A percentile compares a stretch with the other conserved stretches of the same genome.
Conservation (phyloP, 805 yeast genomes). For the Ogataea polymorpha region DNA sequence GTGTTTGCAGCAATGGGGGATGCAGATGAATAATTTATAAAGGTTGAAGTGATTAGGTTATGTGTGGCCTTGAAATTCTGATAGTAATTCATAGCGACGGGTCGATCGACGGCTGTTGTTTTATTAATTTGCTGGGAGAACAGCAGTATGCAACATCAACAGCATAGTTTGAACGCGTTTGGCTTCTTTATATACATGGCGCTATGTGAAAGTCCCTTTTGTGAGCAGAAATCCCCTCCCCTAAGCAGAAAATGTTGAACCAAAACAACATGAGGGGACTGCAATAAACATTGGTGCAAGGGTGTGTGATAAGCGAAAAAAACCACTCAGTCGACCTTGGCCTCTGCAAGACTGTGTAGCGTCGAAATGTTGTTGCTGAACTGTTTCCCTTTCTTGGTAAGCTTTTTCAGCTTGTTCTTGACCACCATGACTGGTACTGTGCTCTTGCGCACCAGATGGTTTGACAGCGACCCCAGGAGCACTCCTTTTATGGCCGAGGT, state of each 20-base stretch:
- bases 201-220: background rate
- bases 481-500: conserved; percentile 71
- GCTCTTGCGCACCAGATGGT: conserved; percentile 67
- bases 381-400: conserved; percentile 51
- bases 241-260: conserved; percentile 14
- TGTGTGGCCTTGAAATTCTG: conserved; percentile 22
- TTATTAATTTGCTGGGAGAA: background rate
- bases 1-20: conserved; percentile 9
- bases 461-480: conserved; percentile 67
- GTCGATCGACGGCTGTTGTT: conserved; percentile 10
- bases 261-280: conserved; percentile 21
- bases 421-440: conserved; percentile 82
- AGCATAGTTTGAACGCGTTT: background rate
- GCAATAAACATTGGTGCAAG: conserved; percentile 3
- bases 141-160: background rate
- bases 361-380: conserved; percentile 56
- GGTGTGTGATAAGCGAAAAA: background rate
- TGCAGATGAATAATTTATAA: conserved; percentile 20
- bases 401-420: conserved; percentile 65
- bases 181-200: conserved; percentile 5
- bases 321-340: conserved; percentile 34
- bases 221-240: conserved; percentile 13
- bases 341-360: conserved; percentile 40
- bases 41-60: conserved; percentile 17
- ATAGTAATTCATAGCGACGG: conserved; percentile 17